phyloP scores from a whole-genome alignment of 2,329 filamentous ascomycete genomes.

The Diaporthe sp. region DNA sequence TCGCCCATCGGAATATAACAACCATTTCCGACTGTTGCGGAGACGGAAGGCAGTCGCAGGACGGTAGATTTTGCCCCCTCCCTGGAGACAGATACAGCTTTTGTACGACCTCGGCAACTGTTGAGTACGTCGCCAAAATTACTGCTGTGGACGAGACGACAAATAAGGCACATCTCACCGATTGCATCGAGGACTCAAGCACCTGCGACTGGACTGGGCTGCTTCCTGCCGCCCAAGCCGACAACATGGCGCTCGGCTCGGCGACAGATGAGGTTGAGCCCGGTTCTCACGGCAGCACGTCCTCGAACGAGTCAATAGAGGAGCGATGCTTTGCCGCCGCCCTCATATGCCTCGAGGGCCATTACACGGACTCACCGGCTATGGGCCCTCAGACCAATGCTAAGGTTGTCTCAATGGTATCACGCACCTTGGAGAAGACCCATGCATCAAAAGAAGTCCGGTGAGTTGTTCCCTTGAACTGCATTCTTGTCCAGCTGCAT shows the following conservation, averaged over 20 bases:
- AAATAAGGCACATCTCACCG: neutral
- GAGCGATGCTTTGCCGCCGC: slow-evolving; percentile 73
- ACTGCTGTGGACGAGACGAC: neutral
- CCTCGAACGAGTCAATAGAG: slow-evolving; percentile 66
- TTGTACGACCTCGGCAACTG: neutral
- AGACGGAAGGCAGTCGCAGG: neutral
- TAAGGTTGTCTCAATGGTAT: slow-evolving; percentile 68
- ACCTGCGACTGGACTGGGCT: neutral
- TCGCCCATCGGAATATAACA: neutral
- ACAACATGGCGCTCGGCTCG: slow-evolving; percentile 42
- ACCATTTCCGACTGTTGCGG: neutral
- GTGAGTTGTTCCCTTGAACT: slow-evolving; percentile 51
- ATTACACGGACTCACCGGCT: slow-evolving; percentile 68
- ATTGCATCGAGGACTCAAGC: neutral
- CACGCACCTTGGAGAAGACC: slow-evolving; percentile 73
- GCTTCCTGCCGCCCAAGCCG: neutral
- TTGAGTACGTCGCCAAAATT: neutral
- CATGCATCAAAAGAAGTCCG: slow-evolving; percentile 71
- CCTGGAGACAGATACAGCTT: neutral
- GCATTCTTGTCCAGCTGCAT: neutral
- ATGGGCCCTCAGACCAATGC: slow-evolving; percentile 69
- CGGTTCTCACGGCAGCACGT: slow-evolving; percentile 39
- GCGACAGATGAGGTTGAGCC: slow-evolving; percentile 39
- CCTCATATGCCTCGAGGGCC: slow-evolving; percentile 72
- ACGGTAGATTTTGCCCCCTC: neutral